A percentile compares a stretch with the other conserved stretches of the same genome.
Evolutionary conservation across 305 asterid genomes (phyloP).

Genomic region (Fraxinus sp.): DNA sequence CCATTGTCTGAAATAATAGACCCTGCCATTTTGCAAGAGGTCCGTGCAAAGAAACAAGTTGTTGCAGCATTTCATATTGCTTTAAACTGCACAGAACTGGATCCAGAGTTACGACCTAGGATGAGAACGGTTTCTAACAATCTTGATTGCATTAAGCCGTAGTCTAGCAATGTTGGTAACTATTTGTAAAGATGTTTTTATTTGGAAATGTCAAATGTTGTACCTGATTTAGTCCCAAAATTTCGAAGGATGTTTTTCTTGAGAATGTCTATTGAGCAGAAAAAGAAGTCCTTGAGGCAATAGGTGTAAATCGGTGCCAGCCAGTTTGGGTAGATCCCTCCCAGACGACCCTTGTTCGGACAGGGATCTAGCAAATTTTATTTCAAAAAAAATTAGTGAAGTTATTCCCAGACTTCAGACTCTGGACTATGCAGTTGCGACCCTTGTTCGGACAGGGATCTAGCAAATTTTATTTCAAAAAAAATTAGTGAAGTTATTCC

Average conservation of each 20-base stretch:
- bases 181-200: slow-evolving; percentile 5
- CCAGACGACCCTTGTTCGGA: neutral
- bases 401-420: neutral
- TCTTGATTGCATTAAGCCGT: slow-evolving; percentile 59
- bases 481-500: neutral
- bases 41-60: slow-evolving; percentile 81
- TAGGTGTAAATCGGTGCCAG: neutral
- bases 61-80: slow-evolving; percentile 79
- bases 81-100: slow-evolving; percentile 69
- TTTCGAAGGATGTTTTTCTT: neutral
- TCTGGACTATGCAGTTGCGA: neutral
- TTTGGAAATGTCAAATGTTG: neutral
- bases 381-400: neutral
- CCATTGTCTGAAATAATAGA: slow-evolving; percentile 83
- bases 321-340: neutral
- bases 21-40: slow-evolving; percentile 67
- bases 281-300: neutral
- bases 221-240: neutral
- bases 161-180: slow-evolving; percentile 20
- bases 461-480: neutral
- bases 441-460: too few relatives aligned
- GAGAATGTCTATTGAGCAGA: neutral
- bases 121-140: slow-evolving; percentile 78
- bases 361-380: neutral
- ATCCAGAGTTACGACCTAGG: slow-evolving; percentile 82